Percentiles rank a stretch among this genome's conserved stretches.
Evolutionary conservation across 2,329 filamentous ascomycete genomes (phyloP).

Genomic region (Fusarium pseudonygamai): DNA sequence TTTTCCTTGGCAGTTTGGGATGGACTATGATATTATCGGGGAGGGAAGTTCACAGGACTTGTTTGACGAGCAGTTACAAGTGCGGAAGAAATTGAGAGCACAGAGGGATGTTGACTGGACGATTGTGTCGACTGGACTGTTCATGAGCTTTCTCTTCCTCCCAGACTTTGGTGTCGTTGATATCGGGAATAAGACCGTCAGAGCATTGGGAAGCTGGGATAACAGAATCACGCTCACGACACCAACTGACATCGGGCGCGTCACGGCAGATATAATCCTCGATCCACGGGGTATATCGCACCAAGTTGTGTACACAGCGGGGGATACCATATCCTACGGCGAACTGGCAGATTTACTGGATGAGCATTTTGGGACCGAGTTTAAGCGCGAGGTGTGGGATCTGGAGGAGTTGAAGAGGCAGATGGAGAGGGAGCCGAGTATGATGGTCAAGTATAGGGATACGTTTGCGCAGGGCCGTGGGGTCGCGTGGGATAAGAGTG

Average conservation of each 20-base stretch:
- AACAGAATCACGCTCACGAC: slow-evolving; percentile 70
- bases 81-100: slow-evolving; percentile 60
- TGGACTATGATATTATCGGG: slow-evolving; percentile 75
- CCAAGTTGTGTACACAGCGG: slow-evolving; percentile 66
- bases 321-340: slow-evolving; percentile 69
- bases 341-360: slow-evolving; percentile 64
- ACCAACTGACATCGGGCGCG: slow-evolving; percentile 69
- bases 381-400: slow-evolving; percentile 62
- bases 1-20: slow-evolving; percentile 79
- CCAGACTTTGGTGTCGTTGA: slow-evolving; percentile 70
- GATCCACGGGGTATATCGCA: slow-evolving; percentile 48
- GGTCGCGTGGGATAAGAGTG: slow-evolving; percentile 64
- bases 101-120: slow-evolving; percentile 65
- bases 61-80: slow-evolving; percentile 74
- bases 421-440: slow-evolving; percentile 58
- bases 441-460: slow-evolving; percentile 67
- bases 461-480: slow-evolving; percentile 69
- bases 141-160: slow-evolving; percentile 76
- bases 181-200: slow-evolving; percentile 51
- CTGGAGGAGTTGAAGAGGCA: slow-evolving; percentile 55
- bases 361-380: slow-evolving; percentile 47
- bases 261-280: slow-evolving; percentile 66
- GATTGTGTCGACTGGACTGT: slow-evolving; percentile 75
- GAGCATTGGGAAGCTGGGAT: slow-evolving; percentile 69
- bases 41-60: slow-evolving; percentile 67